Evolutionary conservation across 2,329 filamentous ascomycete species (phyloP).

Genomic region (Ophiocordyceps camponoti-floridani): DNA sequence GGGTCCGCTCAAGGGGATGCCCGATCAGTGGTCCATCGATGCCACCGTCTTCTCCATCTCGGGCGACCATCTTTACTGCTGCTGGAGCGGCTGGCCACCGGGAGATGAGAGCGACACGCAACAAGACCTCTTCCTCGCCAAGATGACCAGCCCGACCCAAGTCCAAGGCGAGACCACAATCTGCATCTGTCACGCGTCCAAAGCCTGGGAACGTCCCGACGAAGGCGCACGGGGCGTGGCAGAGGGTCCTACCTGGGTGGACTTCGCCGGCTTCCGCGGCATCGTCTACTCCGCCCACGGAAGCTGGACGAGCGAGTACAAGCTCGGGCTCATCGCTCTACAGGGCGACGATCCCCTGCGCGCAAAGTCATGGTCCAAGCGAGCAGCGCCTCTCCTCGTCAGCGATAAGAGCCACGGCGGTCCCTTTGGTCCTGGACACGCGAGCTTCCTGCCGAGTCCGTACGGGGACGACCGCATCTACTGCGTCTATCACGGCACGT

Average conservation of each 20-base stretch:
- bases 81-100: conserved; percentile 5
- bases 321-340: conserved; percentile 2
- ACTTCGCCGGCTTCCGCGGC: conserved; percentile 3
- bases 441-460: conserved; percentile 8
- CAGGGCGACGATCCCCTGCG: conserved; percentile 3
- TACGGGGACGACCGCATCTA: conserved; percentile 3
- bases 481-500: conserved; percentile 4
- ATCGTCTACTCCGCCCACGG: conserved; percentile 5
- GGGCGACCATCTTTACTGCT: conserved; percentile 4
- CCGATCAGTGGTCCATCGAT: conserved; percentile 4
- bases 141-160: conserved; percentile 2
- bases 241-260: conserved; percentile 4
- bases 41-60: conserved; percentile 5
- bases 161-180: background rate
- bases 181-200: conserved; percentile 3
- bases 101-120: conserved; percentile 3
- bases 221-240: conserved; percentile 2
- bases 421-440: conserved; percentile 5
- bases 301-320: conserved; percentile 5
- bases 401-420: conserved; percentile 3
- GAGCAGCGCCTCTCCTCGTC: conserved; percentile 2
- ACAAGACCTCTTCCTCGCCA: conserved; percentile 3
- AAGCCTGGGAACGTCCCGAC: conserved; percentile 3
- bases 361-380: conserved; percentile 3
- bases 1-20: conserved; percentile 4